Evolutionary conservation across 2,329 filamentous ascomycete species (phyloP).

Genomic region (Madurella mycetomatis): DNA sequence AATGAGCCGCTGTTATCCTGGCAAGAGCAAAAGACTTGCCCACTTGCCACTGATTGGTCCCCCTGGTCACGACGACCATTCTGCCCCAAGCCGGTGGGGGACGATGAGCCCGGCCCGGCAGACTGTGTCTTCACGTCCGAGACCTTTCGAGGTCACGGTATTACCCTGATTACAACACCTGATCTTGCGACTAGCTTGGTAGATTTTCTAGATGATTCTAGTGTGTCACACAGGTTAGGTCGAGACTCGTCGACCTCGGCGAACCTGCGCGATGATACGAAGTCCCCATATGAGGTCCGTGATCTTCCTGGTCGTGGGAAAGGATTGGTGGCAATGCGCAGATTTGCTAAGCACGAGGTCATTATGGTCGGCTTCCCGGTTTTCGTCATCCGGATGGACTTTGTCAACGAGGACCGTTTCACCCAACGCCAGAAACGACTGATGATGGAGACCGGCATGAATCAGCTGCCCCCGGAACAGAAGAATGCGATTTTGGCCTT

Average conservation of each 20-base stretch:
- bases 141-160: constrained; percentile 24
- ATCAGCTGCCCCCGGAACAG: constrained; percentile 18
- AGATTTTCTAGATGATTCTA: constrained; percentile 23
- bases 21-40: not conserved
- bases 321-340: constrained; percentile 22
- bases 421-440: constrained; percentile 7
- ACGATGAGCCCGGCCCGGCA: constrained; percentile 1
- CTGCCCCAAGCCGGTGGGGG: constrained; percentile 13
- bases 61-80: constrained; percentile 23
- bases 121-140: constrained; percentile 27
- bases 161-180: constrained; percentile 27
- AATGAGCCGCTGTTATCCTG: not conserved
- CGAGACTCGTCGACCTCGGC: constrained; percentile 8
- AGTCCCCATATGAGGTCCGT: constrained; percentile 15
- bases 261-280: not conserved
- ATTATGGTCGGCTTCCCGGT: constrained; percentile 26
- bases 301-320: constrained; percentile 24
- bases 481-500: constrained; percentile 18
- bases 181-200: constrained; percentile 23
- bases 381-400: constrained; percentile 23
- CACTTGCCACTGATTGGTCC: constrained; percentile 7
- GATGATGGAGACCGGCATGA: constrained; percentile 21
- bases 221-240: constrained; percentile 10
- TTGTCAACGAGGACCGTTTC: constrained; percentile 16
- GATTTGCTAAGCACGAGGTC: constrained; percentile 17